Evolutionary conservation across 1,284 basidiomycete species (phyloP), one percentile per base, ranked within the genome.

Genomic region (Boletus hoseneyae): DNA sequence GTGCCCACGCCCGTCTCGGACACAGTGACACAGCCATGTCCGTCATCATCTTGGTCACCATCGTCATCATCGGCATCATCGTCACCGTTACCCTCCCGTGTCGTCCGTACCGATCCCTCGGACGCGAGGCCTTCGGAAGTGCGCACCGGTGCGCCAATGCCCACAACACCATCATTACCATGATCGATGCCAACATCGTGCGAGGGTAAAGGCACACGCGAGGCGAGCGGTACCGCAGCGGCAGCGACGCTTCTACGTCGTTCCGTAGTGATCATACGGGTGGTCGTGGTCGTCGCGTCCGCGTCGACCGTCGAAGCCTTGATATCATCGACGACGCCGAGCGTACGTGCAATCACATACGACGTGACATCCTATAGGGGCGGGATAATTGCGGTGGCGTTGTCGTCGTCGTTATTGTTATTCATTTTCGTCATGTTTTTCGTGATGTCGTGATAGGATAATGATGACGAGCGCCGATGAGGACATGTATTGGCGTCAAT

Each of bases 311-410:
- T 86, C 19, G 83, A 83, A 0, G 84, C 83, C 63, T 81, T 82
- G 50, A 82, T 79, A 53, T 79, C 77, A 66, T 87, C 85, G 54
- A 86, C 77, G 52, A 89, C 78, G 25, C 87, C 88, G 40, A 90
- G 75, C 6, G 87, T 90, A 51, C 87, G 82, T n/a, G 85, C 88
- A 60, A 90, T 85, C 48, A 82, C 79, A 59, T 90, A 90, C n/a
- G 88, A 86, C 7, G 80, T 74, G 48, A 90, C 80, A 63, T 90
- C 87, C 87, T 90, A 57, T 18, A 16, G n/a, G 16, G 29, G 21
- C 11, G 29, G 12, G 21, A n/a, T n/a, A n/a, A 30, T 30, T 13
- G 29, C 29, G 12, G 29, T 30, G 11, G 29, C 12, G 6, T 5
- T 6, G 6, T 23, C 12, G 37, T 15, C 10, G 8, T 18, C 11